phyloP scores from a whole-genome alignment of 768 basidiomycete species.

The Lenzites betulinus region DNA sequence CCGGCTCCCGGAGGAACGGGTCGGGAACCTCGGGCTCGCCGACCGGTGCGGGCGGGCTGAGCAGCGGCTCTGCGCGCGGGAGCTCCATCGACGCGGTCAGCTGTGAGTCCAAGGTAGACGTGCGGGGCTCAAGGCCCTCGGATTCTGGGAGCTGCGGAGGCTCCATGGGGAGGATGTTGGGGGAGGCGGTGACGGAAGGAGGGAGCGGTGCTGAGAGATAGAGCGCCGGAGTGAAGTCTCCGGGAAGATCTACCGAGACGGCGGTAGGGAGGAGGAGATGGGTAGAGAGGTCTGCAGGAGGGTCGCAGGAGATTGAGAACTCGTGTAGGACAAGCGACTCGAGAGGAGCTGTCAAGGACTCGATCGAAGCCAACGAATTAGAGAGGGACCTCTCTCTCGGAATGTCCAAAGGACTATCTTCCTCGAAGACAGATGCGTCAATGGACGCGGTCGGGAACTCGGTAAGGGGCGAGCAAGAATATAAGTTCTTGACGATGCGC shows the following conservation, averaged over 20 bases:
- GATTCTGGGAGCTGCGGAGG: background rate
- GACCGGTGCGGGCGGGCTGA: conserved; percentile 25
- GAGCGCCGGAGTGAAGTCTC: background rate
- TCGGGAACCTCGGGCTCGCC: conserved; percentile 55
- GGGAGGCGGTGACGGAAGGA: background rate
- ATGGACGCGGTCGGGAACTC: conserved; percentile 3
- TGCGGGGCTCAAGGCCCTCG: background rate
- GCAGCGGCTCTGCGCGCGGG: background rate
- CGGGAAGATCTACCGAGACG: too few species aligned
- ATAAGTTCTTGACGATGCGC: background rate
- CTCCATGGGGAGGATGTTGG: background rate
- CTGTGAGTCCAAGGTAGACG: conserved; percentile 18
- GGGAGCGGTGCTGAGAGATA: conserved; percentile 7
- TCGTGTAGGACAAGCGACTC: conserved; percentile 8
- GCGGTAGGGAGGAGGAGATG: too few species aligned
- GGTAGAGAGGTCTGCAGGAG: background rate
- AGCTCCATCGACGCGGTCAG: conserved; percentile 10
- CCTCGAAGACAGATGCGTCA: background rate
- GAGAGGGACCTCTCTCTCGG: background rate
- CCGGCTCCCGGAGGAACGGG: conserved; percentile 64
- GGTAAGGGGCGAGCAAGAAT: background rate
- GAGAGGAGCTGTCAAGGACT: conserved; percentile 13
- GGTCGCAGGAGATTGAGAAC: background rate
- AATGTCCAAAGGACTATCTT: background rate
- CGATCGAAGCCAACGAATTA: background rate